These are phyloP conservation scores for Ceratobasidium sp. DNA, from an alignment of 1,284 basidiomycete species.

Conservation along the genomic window DNA sequence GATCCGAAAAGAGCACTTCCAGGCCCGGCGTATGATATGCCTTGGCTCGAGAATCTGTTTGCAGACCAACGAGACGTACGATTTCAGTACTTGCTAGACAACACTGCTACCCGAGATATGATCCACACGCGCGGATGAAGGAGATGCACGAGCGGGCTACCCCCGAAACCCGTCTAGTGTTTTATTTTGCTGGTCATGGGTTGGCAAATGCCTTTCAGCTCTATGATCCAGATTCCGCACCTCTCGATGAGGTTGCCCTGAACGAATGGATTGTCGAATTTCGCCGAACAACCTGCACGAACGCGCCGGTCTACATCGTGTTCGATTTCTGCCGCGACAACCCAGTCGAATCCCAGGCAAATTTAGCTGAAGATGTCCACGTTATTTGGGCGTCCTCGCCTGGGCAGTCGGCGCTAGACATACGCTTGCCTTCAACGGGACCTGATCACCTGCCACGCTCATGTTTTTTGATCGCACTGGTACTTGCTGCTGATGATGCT, in stretches of 20 bases:
- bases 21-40: too few species aligned
- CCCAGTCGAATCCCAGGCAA: not conserved
- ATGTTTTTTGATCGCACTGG: not conserved
- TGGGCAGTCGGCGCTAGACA: not conserved
- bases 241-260: not conserved
- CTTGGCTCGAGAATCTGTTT: too few species aligned
- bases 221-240: too few species aligned
- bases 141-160: too few species aligned
- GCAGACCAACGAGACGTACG: too few species aligned
- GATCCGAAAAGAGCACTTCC: too few species aligned
- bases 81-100: too few species aligned
- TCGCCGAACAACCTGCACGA: not conserved
- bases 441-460: not conserved
- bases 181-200: conserved; percentile 11
- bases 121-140: too few species aligned
- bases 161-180: too few species aligned
- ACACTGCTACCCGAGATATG: too few species aligned
- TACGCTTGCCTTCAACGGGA: not conserved
- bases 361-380: not conserved
- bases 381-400: conserved; percentile 15
- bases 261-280: not conserved
- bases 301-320: not conserved
- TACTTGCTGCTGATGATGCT: not conserved
- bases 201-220: not conserved
- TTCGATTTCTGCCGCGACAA: conserved; percentile 7